Percentiles rank a stretch among this genome's conserved stretches.
phyloP scores from a whole-genome alignment of 116 monocot genomes.

The Cymodocea nodosa region DNA sequence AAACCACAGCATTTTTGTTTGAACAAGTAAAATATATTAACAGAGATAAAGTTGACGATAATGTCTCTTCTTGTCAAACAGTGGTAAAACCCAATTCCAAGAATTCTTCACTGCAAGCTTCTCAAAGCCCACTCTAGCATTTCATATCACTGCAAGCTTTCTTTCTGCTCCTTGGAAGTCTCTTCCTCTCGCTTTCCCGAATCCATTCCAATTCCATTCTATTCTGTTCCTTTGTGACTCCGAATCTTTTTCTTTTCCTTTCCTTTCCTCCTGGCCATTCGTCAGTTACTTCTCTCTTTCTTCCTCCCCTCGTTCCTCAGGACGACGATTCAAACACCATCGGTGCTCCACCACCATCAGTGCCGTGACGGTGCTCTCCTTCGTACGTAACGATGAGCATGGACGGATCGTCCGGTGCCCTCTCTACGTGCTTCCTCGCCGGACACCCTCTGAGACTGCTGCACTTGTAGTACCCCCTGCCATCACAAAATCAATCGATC shows the following conservation, averaged over 20 bases:
- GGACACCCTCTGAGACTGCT: conserved; percentile 54
- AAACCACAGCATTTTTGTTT: too few species aligned
- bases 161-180: background rate
- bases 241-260: background rate
- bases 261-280: too few species aligned
- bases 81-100: too few species aligned
- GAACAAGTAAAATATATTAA: too few species aligned
- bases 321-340: conserved; percentile 9
- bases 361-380: conserved; percentile 37
- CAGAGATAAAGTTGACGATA: background rate
- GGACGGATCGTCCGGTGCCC: conserved; percentile 46
- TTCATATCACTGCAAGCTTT: background rate
- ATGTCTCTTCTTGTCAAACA: too few species aligned
- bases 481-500: too few species aligned
- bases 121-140: background rate
- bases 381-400: conserved; percentile 73
- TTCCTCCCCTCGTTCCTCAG: background rate
- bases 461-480: conserved; percentile 74
- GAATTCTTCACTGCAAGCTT: background rate
- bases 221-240: too few species aligned
- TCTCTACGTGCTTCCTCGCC: conserved; percentile 69
- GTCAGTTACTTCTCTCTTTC: background rate
- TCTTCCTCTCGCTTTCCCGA: background rate
- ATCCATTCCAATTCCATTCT: too few species aligned
- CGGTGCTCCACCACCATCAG: background rate